Base-by-base conservation (phyloP, 2,329 filamentous ascomycete genomes). In the Trichoderma semiorbis region DNA sequence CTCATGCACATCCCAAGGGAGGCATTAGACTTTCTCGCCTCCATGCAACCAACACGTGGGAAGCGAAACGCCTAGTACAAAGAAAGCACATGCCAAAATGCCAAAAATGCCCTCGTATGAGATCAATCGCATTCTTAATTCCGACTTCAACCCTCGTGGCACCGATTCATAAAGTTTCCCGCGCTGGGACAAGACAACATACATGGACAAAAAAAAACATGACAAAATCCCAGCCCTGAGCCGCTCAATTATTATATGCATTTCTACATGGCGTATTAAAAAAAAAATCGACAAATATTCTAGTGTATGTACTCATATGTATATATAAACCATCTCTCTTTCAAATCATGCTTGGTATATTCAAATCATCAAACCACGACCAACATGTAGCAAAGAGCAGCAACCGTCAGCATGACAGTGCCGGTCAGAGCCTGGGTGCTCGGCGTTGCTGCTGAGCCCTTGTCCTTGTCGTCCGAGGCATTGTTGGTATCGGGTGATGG, bases 281-380 rank as follows among this genome's bases (percentile, higher is more conserved):
- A 69, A 39, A 55, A 21, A 55, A 55, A 39, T 43, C 39, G 39
- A 43, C 39, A 43, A 62, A 39, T 43, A 32, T 24, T 70, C 58
- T 70, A 70, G 24, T 55, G n/a, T 70, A 57, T 70, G 58, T 70
- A 64, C 47, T 32, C 60, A 16, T 70, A 63, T 70, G 39, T 62
- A 70, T 53, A 55, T 43, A 24, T 28, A 26, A 34, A 43, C 39
- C 26, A 53, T 70, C 43, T 70, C 68, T 53, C 47, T 68, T 43
- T 43, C 34, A 60, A 36, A 53, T 70, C 60, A 64, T 70, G 34
- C 50, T 16, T 16, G 24, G n/a, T n/a, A 57, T 21, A 63, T 14
- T 50, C 24, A 70, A 63, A 70, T 57, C 47, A 63, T 64, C 60
- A 70, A 64, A 64, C 39, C 30, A 53, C 64, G 4, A 72, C 21